Percentiles rank a stretch among this genome's conserved stretches.
phyloP scores from a whole-genome alignment of 371 early-diverging fungal species.

The Syncephalastrum sp. region DNA sequence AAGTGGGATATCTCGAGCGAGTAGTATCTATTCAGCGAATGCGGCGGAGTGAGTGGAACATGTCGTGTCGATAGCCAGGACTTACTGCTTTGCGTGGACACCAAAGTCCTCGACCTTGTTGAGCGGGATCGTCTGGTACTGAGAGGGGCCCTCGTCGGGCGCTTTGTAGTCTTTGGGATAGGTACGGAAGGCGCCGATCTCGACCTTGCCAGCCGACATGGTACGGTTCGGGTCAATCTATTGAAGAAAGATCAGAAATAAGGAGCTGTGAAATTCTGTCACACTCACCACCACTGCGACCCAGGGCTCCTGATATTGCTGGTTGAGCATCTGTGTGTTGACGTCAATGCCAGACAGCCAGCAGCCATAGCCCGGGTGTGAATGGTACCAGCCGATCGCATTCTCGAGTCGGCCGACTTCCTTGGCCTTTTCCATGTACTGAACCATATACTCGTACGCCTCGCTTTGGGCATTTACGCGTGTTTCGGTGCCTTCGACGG shows the following conservation, averaged over 20 bases:
- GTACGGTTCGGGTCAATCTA: conserved; percentile 97
- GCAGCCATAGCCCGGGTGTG: conserved; percentile 98
- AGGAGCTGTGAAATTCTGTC: background rate
- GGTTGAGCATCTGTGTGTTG: conserved; percentile 92
- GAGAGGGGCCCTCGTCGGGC: conserved; percentile 71
- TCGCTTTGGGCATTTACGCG: conserved; percentile 94
- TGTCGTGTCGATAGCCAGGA: background rate
- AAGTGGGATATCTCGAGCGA: conserved; percentile 90
- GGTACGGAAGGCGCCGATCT: conserved; percentile 97
- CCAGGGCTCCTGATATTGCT: conserved; percentile 94
- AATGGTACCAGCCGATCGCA: conserved; percentile 98
- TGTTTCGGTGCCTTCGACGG: conserved; percentile 99
- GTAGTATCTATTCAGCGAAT: conserved; percentile 66
- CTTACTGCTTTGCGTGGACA: conserved; percentile 85
- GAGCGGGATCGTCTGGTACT: conserved; percentile 85
- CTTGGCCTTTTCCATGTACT: conserved; percentile 80
- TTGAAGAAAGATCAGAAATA: background rate
- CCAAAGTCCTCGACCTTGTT: conserved; percentile 98
- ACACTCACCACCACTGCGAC: conserved; percentile 87
- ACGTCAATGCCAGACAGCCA: conserved; percentile 99
- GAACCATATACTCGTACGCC: conserved; percentile 97
- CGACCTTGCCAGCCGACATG: conserved; percentile 94
- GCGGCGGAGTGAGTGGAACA: background rate
- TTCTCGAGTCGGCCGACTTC: conserved; percentile 94
- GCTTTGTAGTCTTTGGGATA: conserved; percentile 87